These are phyloP conservation scores for Xerocomus brunneocitrinus DNA, from an alignment of 768 basidiomycete genomes.

Conservation along the genomic window DNA sequence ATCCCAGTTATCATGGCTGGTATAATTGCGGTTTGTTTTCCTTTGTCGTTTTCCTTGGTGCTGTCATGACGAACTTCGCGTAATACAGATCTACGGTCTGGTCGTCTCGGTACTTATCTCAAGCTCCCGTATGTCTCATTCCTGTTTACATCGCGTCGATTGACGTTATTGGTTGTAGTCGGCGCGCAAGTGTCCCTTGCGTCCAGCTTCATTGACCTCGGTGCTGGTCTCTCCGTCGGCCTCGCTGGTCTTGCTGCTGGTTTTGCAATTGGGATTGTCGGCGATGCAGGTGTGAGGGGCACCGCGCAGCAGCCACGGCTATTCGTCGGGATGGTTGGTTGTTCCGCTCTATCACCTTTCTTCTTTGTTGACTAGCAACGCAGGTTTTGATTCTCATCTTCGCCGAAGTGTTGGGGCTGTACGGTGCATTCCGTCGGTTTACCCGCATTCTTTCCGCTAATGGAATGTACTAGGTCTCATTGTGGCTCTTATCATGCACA, in stretches of 20 bases:
- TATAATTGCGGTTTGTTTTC: constrained; percentile 90
- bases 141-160: background rate
- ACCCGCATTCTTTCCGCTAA: background rate
- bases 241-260: constrained; percentile 95
- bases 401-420: constrained; percentile 89
- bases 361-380: background rate
- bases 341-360: background rate
- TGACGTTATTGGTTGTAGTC: constrained; percentile 41
- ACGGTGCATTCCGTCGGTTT: constrained; percentile 45
- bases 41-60: background rate
- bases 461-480: constrained; percentile 55
- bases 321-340: constrained; percentile 86
- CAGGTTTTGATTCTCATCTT: constrained; percentile 98
- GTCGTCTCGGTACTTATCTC: constrained; percentile 99
- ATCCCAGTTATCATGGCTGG: constrained; percentile 99
- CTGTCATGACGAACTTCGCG: background rate
- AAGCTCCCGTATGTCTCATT: constrained; percentile 64
- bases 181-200: constrained; percentile 79
- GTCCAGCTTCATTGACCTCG: constrained; percentile 90
- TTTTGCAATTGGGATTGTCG: constrained; percentile 97
- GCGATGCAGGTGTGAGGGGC: constrained; percentile 96
- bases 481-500: constrained; percentile 95
- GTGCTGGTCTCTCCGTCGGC: constrained; percentile 89
- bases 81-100: constrained; percentile 83
- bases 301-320: constrained; percentile 94